Conservation (phyloP, 306 rosid genomes). For the Trichosanthes truncata region DNA sequence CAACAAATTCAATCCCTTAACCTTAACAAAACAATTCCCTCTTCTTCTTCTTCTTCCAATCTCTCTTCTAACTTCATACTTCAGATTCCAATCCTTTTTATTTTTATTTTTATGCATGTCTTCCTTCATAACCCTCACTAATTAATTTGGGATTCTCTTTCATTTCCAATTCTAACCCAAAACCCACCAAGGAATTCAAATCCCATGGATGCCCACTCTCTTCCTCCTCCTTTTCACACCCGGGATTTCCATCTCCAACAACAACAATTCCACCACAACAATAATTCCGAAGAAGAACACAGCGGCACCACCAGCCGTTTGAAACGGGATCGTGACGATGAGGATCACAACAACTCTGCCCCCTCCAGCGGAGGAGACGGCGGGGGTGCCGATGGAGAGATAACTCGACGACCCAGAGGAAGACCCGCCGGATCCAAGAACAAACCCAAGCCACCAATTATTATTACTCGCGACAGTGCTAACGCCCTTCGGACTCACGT, state of each 20-base stretch:
- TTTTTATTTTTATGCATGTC: neutral
- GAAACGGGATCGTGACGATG: constrained; percentile 49
- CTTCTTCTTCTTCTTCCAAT: neutral
- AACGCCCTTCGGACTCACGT: constrained; percentile 90
- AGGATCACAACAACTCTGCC: constrained; percentile 16
- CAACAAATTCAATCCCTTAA: neutral
- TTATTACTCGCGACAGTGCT: constrained; percentile 91
- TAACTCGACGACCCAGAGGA: constrained; percentile 63
- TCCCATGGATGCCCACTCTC: constrained; percentile 79
- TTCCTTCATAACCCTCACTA: neutral
- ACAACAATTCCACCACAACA: constrained; percentile 22
- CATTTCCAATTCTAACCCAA: neutral
- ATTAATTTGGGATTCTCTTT: neutral
- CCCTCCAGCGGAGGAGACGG: neutral
- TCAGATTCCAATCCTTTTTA: too few relatives aligned
- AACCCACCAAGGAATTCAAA: neutral
- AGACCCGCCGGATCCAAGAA: constrained; percentile 94
- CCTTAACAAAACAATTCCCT: neutral
- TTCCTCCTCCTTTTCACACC: constrained; percentile 81
- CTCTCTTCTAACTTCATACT: too few relatives aligned
- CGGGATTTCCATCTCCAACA: constrained; percentile 72
- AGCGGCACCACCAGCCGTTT: constrained; percentile 39
- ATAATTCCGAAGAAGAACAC: constrained; percentile 63
- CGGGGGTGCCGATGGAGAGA: constrained; percentile 27
- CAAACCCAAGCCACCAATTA: constrained; percentile 93